Evolutionary conservation across 441 rosid species (phyloP).

Genomic region (Brassica hybrid): DNA sequence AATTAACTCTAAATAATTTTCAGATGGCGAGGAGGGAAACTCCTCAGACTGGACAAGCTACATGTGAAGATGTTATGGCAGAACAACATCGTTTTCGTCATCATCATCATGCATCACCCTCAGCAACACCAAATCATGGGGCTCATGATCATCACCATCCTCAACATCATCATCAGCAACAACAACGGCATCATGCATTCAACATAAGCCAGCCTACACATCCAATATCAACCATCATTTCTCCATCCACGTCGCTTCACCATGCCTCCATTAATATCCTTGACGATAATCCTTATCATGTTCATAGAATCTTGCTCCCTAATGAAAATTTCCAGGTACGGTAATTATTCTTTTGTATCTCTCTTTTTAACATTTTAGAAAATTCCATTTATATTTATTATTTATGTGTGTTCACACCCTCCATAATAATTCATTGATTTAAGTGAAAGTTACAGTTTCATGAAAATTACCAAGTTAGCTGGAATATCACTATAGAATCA

Average conservation of each 20-base stretch:
- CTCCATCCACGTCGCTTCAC: constrained; percentile 75
- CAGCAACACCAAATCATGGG: constrained; percentile 56
- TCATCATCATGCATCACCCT: constrained; percentile 60
- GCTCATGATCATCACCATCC: constrained; percentile 44
- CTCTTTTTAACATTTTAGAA: too few species aligned
- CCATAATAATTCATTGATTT: neutral
- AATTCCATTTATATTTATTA: too few species aligned
- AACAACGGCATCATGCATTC: constrained; percentile 61
- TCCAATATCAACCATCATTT: constrained; percentile 81
- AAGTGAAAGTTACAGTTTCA: constrained; percentile 13
- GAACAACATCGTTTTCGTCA: constrained; percentile 53
- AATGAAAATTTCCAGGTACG: constrained; percentile 80
- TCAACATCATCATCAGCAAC: constrained; percentile 32
- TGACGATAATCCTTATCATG: constrained; percentile 77
- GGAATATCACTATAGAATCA: constrained; percentile 12
- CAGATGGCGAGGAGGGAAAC: constrained; percentile 87
- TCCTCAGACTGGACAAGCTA: constrained; percentile 46
- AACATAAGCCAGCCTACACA: constrained; percentile 86
- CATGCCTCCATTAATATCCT: constrained; percentile 82
- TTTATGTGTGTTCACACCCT: too few species aligned
- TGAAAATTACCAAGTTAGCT: constrained; percentile 26
- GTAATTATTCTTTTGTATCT: neutral
- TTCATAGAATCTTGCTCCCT: constrained; percentile 79
- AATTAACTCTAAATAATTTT: constrained; percentile 42
- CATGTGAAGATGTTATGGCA: constrained; percentile 59